phyloP scores from a whole-genome alignment of 371 early-diverging fungal species.

The Mucor racemosus region DNA sequence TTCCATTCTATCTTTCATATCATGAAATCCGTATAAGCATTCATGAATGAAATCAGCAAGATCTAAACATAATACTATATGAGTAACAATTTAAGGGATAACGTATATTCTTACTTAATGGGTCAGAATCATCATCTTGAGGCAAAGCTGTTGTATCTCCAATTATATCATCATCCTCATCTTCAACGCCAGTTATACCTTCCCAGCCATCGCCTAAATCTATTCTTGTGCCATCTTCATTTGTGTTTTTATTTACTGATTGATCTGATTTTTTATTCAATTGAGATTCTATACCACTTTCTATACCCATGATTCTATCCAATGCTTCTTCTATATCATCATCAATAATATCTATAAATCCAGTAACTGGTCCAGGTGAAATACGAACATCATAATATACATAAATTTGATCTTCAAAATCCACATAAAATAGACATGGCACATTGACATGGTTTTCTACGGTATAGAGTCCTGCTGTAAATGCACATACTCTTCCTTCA shows the following conservation, averaged over 20 bases:
- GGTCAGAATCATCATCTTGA: slow-evolving; percentile 13
- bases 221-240: slow-evolving; percentile 28
- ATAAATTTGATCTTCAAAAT: slow-evolving; percentile 83
- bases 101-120: slow-evolving; percentile 11
- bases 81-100: neutral
- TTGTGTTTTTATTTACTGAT: neutral
- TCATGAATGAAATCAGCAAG: slow-evolving; percentile 38
- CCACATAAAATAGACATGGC: slow-evolving; percentile 81
- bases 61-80: slow-evolving; percentile 12
- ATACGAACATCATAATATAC: slow-evolving; percentile 76
- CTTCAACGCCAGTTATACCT: slow-evolving; percentile 36
- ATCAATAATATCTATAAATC: slow-evolving; percentile 52
- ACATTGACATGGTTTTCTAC: slow-evolving; percentile 71
- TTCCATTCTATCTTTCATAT: slow-evolving; percentile 48
- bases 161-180: slow-evolving; percentile 15
- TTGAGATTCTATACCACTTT: slow-evolving; percentile 36
- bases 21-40: slow-evolving; percentile 39
- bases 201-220: slow-evolving; percentile 57
- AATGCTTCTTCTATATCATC: slow-evolving; percentile 53
- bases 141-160: neutral
- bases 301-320: slow-evolving; percentile 46
- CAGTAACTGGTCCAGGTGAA: slow-evolving; percentile 48
- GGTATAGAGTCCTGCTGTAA: slow-evolving; percentile 78
- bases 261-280: neutral
- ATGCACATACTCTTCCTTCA: slow-evolving; percentile 81